Evolutionary conservation across 2,329 filamentous ascomycete species (phyloP), one percentile per base, ranked within the genome.

Genomic region (Orbilia oligospora): DNA sequence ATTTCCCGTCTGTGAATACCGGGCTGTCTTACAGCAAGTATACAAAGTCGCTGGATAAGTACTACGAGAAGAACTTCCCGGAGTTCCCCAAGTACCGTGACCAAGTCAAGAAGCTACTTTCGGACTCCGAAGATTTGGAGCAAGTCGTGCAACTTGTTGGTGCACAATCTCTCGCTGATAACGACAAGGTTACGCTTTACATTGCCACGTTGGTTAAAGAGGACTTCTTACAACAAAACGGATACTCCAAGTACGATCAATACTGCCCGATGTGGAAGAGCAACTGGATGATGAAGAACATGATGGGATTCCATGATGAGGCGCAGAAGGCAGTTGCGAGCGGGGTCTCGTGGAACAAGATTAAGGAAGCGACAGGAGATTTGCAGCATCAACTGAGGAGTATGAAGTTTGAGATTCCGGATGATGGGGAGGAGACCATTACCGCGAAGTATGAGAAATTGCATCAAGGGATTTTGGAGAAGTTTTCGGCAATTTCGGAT

Each of bases 231-330:
- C 96, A 99, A 86, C 96, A 99, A 86, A 99, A 99, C 87, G 96
- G 96, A 80, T 99, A 99, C 90, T 96, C 92, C 81, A 93, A 98
- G 86, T 98, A 99, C 85, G 96, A 99, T 84, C 94, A 98, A 87
- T 99, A 97, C 90, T 99, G 96, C 84, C 96, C 96, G 63, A 89
- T 99, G 83, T 99, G 96, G 96, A 99, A 99, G 91, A 99, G 96
- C 0, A 92, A 97, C 85, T 99, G 96, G 91, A 98, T 99, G 96
- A 99, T 99, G 96, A 97, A 97, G 89, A 92, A 93, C 81, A 98
- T 99, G 91, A 93, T 99, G 88, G 93, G 91, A 75, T 99, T 95
- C 89, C 93, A 97, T 84, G 97, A 99, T 83, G 96, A 99, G 87
- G 91, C 93, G 24, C 95, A 98, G 85, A 98, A 97, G 89, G 94